Evolutionary conservation across 2,329 filamentous ascomycete species (phyloP), one percentile per base, ranked within the genome.

Genomic region (Pseudopithomyces maydicus): DNA sequence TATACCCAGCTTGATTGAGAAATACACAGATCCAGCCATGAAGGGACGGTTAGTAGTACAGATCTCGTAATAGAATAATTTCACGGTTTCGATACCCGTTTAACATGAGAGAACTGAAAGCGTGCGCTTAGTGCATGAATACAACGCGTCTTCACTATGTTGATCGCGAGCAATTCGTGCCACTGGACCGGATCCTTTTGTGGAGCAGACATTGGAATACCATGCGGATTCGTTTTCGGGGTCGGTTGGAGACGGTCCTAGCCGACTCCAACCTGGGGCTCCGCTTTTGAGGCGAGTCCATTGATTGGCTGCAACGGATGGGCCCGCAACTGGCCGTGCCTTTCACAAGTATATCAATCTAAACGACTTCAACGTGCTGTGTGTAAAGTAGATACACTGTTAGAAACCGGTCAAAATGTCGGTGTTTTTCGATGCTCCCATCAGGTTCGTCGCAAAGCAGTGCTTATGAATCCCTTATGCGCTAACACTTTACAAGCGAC

Each of bases 381-480:
- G 19, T 15, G 12, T 36, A 33, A 11, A 46, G n/a, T 36, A 22
- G 41, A 2, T 6, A 15, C n/a, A 53, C 33, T 22, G 26, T 39
- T 29, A 39, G 19, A 33, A 22, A 19, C 23, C 35, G 8, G 15
- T 4, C 14, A 53, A 17, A 19, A 71, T 71, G 68, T 71, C 68
- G 29, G 67, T 71, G 47, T 71, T 71, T 33, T 69, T 70, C 46
- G 68, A 71, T 49, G 65, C 67, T 8, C 63, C 68, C 4, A 39
- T 64, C 49, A 69, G 58, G 68, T 69, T 36, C 22, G 64, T 62
- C 32, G 1, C 11, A 17, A 6, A 1, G 19, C 17, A 1, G 15
- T 5, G n/a, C 14, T 12, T 11, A 17, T 6, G 22, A 39, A 10
- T 48, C 3, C 26, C 20, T n/a, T 33, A 35, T 48, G 63, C 33